Evolutionary conservation across 495 filamentous ascomycete genomes (phyloP), one percentile per base, ranked within the genome.

Genomic region (Xylaria castorea): DNA sequence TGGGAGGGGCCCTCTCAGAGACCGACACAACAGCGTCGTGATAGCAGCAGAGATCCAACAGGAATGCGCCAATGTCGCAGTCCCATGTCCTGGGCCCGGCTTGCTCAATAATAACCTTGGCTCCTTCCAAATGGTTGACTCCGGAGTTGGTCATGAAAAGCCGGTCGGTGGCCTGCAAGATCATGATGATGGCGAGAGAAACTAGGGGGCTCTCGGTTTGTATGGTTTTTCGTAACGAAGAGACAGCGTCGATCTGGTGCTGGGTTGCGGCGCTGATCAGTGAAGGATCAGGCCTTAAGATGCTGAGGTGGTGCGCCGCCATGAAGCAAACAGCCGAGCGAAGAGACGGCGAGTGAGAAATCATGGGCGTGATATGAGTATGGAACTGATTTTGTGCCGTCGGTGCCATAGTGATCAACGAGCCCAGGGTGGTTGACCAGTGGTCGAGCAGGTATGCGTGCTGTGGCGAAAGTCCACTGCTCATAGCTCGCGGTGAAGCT

Each of bases 1-100:
- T 61, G 1, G 78, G 78, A 44, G 71, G 65, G 22, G 64, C 68
- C 27, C 73, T 72, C 7, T 72, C 55, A 34, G 76, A 80, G 25
- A 79, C 76, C 0, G 78, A 80, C 18, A 74, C 69, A 14, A 77
- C 61, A 40, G 78, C 71, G 42, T 79, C 78, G 51, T 80, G 75
- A 53, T 80, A 79, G 32, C 71, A 75, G 53, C 73, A 80, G 38
- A 78, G 20, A 42, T 75, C 73, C 14, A 80, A 74, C n/a, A 80
- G 75, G 64, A 80, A 80, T 11, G 51, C 53, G 12, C 71, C 71
- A 5, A 58, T 66, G 3, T 73, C 75, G 51, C 70, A 73, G 40
- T 74, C 73, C 68, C 72, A 74, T 18, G n/a, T 63, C 25, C 55
- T 66, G 5, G 66, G 50, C 0, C 65, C 68, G 12, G 65, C 61